Base-by-base conservation (phyloP, 306 rosid species). In the Crotalaria pallida region DNA sequence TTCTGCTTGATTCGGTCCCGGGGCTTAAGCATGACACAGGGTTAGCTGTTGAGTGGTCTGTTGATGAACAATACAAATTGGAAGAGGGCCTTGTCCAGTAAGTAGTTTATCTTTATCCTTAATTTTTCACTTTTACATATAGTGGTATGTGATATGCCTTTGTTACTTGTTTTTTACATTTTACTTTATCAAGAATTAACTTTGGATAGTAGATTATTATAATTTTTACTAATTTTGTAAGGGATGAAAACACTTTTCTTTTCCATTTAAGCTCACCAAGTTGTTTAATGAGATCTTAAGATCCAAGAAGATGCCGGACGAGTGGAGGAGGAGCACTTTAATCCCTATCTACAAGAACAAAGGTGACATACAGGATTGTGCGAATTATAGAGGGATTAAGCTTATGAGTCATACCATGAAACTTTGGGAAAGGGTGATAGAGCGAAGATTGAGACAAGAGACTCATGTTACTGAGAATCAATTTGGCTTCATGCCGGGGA, bases 21-120 rank as follows among this genome's bases (percentile, higher is more conserved):
- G 97, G 97, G 73, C 85, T 94, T 66, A 94, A 91, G 85, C 97
- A 88, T 62, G 99, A 94, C 41, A 80, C 92, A 2, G 96, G 94
- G 10, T 81, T 91, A 80, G 96, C 99, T 6, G 99, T 94, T 31
- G 99, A 94, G 77, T 94, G 99, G 99, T 94, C 97, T 61, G 79
- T 84, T 69, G 96, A 94, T 43, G 99, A 94, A 72, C 96, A 94
- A 76, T 84, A 76, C 83, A 88, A 67, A 61, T 88, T 94, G 88
- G 92, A 89, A 61, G 90, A 91, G 66, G 95, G 96, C 58, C 96
- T 94, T 77, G 78, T 29, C 67, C 85, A 73, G 98, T 94, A 83
- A 76, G 97, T 87, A 50, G 18, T 36, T 84, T 72, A 27, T 67
- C 51, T 68, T 16, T 41, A n/a, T 17, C 27, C 48, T 9, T 17